A percentile compares a stretch with the other conserved stretches of the same genome.
phyloP scores from a whole-genome alignment of 2,329 filamentous ascomycete species.

The Trichoderma afroharzianum region DNA sequence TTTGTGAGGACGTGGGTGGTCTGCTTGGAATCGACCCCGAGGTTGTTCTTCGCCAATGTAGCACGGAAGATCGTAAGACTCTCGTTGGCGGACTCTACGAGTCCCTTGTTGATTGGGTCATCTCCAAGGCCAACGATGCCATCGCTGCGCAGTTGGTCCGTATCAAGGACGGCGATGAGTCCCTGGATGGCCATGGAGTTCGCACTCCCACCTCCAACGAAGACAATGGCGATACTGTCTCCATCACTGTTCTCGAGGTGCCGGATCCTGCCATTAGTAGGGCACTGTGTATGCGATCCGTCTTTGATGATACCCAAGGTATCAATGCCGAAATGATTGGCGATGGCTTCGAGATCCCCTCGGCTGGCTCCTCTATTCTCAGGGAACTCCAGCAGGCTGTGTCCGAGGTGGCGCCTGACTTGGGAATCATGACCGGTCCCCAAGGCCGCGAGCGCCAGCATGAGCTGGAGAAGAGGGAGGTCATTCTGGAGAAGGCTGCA shows the following conservation, averaged over 20 bases:
- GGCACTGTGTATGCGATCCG: constrained; percentile 79
- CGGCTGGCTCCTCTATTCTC: constrained; percentile 75
- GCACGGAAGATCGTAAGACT: constrained; percentile 77
- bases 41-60: constrained; percentile 71
- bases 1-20: constrained; percentile 85
- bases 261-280: constrained; percentile 78
- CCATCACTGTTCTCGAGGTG: constrained; percentile 82
- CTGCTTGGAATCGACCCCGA: constrained; percentile 86
- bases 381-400: constrained; percentile 86
- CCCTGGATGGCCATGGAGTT: constrained; percentile 58
- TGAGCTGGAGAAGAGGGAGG: constrained; percentile 76
- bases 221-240: constrained; percentile 78
- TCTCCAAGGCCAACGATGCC: constrained; percentile 80
- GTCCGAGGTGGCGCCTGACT: constrained; percentile 69
- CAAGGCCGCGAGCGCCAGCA: constrained; percentile 70
- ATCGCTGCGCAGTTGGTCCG: constrained; percentile 72
- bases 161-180: constrained; percentile 63
- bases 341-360: constrained; percentile 75
- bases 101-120: constrained; percentile 90
- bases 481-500: constrained; percentile 80
- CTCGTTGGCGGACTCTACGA: constrained; percentile 88
- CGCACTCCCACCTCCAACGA: constrained; percentile 65
- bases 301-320: constrained; percentile 88
- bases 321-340: constrained; percentile 98
- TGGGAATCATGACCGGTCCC: constrained; percentile 68